Base-by-base conservation (phyloP, 1,284 basidiomycete species). In the Boletus mariae region DNA sequence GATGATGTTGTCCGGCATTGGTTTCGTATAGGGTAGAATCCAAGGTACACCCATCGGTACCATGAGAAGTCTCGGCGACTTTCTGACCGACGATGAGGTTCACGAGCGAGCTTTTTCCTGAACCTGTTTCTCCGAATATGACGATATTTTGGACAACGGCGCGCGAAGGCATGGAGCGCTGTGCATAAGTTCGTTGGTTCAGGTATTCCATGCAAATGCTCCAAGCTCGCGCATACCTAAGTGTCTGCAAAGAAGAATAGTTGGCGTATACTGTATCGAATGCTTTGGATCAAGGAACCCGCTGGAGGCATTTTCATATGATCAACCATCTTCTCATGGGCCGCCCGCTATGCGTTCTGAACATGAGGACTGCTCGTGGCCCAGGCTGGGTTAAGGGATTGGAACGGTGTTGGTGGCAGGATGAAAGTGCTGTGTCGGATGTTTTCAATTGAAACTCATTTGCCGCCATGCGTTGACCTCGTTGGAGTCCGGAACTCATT, bases 101-200 rank as follows among this genome's bases (percentile, higher is more conserved):
- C 13, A 71, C 56, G 34, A 67, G 59, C 8, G 65, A 70, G 45
- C 68, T 71, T 59, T 67, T 67, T 8, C 65, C 71, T 32, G 66
- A 63, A 31, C 70, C 70, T 8, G 70, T 65, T 54, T 72, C 58
- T 38, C 63, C 51, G 29, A 71, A 60, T 50, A 69, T 52, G 53
- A 67, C 55, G 23, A 69, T 52, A 53, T 71, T 58, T 26, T 65
- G 62, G 37, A 45, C 34, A 40, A 46, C 34, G 48, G 53, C 37
- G 45, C 17, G 45, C 37, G 54, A 38, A 45, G 55, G 20, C 65
- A 67, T 64, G 41, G 46, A 23, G 23, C 38, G 15, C 59, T 60
- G 23, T 40, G 29, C 5, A 42, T 12, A 4, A 25, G 17, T 41
- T 56, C 10, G 42, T 64, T 32, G 60, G 51, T 45, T 42, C 17